Evolutionary conservation across 1,139 yeast genomes (phyloP).

Genomic region (Torulaspora pretoriensis): DNA sequence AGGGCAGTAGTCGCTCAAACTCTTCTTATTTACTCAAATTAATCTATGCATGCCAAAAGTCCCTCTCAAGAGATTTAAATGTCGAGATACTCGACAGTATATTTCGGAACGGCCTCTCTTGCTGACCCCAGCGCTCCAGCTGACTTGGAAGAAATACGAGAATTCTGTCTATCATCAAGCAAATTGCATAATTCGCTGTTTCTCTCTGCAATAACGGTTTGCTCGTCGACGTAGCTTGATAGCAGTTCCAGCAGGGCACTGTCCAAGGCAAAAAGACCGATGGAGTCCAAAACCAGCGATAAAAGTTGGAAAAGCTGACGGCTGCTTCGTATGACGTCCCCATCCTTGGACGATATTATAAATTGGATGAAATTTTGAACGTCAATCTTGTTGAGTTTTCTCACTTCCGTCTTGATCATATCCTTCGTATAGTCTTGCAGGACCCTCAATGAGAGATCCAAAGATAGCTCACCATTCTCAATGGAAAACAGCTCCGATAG

Average conservation of each 20-base stretch:
- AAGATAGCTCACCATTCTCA: slow-evolving; percentile 59
- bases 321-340: slow-evolving; percentile 21
- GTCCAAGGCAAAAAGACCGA: slow-evolving; percentile 35
- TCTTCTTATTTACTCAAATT: background rate
- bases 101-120: slow-evolving; percentile 25
- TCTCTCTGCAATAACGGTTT: slow-evolving; percentile 31
- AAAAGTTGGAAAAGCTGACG: slow-evolving; percentile 34
- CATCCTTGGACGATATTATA: slow-evolving; percentile 24
- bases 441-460: slow-evolving; percentile 64
- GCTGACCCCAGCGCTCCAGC: slow-evolving; percentile 5
- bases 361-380: slow-evolving; percentile 35
- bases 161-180: slow-evolving; percentile 24
- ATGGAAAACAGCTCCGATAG: slow-evolving; percentile 52
- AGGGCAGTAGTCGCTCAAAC: background rate
- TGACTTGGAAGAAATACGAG: slow-evolving; percentile 10
- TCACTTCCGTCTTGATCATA: slow-evolving; percentile 32
- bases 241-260: slow-evolving; percentile 25
- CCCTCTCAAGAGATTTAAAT: slow-evolving; percentile 1
- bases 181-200: slow-evolving; percentile 33
- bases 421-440: slow-evolving; percentile 50
- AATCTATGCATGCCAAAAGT: slow-evolving; percentile 3
- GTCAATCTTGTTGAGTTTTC: slow-evolving; percentile 32
- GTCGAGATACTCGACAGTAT: slow-evolving; percentile 33
- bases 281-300: slow-evolving; percentile 34
- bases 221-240: slow-evolving; percentile 28